Base-by-base conservation (phyloP, 768 basidiomycete species). In the Xerocomus spinulosus region DNA sequence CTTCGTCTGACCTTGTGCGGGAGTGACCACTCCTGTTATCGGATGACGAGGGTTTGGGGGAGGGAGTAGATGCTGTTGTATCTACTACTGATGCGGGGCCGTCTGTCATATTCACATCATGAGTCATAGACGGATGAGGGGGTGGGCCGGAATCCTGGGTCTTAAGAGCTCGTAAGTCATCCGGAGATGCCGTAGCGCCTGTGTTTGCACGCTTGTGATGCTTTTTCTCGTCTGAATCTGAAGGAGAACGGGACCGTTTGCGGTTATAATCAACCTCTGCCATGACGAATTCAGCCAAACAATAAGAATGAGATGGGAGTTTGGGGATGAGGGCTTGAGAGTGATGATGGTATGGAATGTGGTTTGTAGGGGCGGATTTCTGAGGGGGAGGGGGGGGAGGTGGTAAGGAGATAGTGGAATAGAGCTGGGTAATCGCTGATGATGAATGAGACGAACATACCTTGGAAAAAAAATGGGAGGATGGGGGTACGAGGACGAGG, bases 171-270 rank as follows among this genome's bases (percentile, higher is more conserved):
- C 72, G 71, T 60, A 73, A 74, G 70, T 82, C 83, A 83, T 86
- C 76, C 73, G 81, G 71, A 61, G 71, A 67, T 52, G 77, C 71
- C 51, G 77, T 68, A 63, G 75, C 76, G 74, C 87, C 88, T 54
- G 84, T 91, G 67, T 91, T 91, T 69, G 84, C 77, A 68, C 88
- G 85, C 73, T 91, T 91, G 68, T 84, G 74, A 56, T 80, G 78
- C 72, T 90, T 88, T 63, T 82, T 82, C 62, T 83, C 76, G 62
- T 89, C 87, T 66, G 74, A 78, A 72, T 87, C 85, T 63, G 86
- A 88, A 50, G 87, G 83, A 44, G 88, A 91, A 64, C 88, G 88
- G 58, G 88, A 91, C 62, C 88, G 80, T 71, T 91, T 91, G 72
- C 87, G 85, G 68, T 76, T 87, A 57, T 78, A 76, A 74, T 89